These are phyloP conservation scores for Cordyceps javanica DNA, from an alignment of 2,329 filamentous ascomycete genomes.

Conservation along the genomic window DNA sequence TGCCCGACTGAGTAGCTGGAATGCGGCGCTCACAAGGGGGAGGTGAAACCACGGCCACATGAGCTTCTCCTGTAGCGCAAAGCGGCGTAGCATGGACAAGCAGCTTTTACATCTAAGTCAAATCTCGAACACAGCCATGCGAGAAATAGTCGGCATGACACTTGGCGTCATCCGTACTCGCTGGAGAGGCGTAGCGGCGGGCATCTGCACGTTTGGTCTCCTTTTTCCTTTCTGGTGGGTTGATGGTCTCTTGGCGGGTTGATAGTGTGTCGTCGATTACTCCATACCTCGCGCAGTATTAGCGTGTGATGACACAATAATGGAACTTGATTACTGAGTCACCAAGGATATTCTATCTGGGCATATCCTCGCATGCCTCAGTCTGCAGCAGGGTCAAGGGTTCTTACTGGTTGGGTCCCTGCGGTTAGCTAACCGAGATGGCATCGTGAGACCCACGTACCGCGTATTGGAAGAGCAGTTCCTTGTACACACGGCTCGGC, in stretches of 20 bases:
- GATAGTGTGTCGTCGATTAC: no score
- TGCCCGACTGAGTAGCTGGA: background rate
- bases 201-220: background rate
- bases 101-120: constrained; percentile 6
- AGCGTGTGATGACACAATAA: no score
- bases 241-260: background rate
- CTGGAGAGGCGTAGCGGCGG: background rate
- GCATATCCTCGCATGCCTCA: no score
- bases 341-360: no score
- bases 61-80: background rate
- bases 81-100: background rate
- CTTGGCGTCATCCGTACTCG: background rate
- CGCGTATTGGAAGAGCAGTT: background rate
- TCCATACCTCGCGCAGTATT: no score
- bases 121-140: constrained; percentile 3
- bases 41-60: background rate
- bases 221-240: no score
- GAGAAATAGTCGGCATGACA: background rate
- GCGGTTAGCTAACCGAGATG: background rate
- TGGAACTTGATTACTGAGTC: no score
- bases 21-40: background rate
- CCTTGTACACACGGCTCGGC: background rate
- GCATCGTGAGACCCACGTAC: background rate
- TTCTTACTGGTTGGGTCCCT: no score
- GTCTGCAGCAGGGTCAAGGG: no score